Percentiles rank a stretch among this genome's conserved stretches.
Conservation (phyloP, 1,284 basidiomycete species). For the Sparassis latifolia region DNA sequence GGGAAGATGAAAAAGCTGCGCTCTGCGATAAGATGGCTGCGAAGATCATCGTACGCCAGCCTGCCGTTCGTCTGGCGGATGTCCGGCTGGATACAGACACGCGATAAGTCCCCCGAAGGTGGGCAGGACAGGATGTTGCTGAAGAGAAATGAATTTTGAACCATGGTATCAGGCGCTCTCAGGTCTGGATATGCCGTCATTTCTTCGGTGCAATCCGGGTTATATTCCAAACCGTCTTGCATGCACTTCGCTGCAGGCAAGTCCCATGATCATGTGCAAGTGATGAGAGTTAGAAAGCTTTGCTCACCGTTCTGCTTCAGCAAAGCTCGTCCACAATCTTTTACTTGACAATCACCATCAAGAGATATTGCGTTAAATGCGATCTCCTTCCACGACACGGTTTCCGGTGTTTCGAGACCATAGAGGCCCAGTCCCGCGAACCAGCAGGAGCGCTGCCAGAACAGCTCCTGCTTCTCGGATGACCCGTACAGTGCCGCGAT, state of each 20-base stretch:
- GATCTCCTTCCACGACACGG: conserved; percentile 4
- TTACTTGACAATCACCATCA: conserved; percentile 1
- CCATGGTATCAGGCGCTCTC: not conserved
- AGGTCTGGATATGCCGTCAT: not conserved
- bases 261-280: not conserved
- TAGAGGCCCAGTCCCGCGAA: conserved; percentile 1
- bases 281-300: not conserved
- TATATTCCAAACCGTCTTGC: not conserved
- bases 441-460: conserved; percentile 8
- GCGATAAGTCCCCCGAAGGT: not conserved
- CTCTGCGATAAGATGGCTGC: not conserved
- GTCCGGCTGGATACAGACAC: too few species aligned
- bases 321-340: conserved; percentile 4
- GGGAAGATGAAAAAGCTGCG: not conserved
- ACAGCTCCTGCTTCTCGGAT: not conserved
- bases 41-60: not conserved
- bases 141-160: not conserved
- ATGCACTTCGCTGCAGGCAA: not conserved
- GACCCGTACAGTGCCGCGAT: conserved; percentile 6
- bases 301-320: conserved; percentile 4
- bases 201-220: not conserved
- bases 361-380: conserved; percentile 2
- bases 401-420: not conserved
- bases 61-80: not conserved
- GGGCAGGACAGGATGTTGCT: not conserved